phyloP scores from a whole-genome alignment of 805 yeast species.

The Pichia californica region DNA sequence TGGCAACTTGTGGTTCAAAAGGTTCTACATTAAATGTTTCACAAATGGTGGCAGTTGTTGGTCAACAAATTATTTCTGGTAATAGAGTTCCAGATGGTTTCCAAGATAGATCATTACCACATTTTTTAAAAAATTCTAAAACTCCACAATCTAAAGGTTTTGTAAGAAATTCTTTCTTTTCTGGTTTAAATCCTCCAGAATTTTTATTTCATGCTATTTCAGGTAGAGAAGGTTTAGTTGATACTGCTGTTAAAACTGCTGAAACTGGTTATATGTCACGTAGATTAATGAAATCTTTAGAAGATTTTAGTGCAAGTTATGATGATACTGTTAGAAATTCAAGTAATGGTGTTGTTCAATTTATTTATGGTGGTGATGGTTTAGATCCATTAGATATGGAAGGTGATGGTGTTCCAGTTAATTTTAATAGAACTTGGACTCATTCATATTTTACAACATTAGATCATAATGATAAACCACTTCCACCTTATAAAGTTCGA shows the following conservation, averaged over 20 bases:
- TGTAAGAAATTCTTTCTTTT: constrained; percentile 89
- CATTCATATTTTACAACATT: constrained; percentile 77
- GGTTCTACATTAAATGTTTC: constrained; percentile 98
- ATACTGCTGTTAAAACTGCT: constrained; percentile 98
- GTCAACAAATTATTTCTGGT: constrained; percentile 98
- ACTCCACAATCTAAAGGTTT: constrained; percentile 98
- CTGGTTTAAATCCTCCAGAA: constrained; percentile 95
- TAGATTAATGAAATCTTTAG: constrained; percentile 94
- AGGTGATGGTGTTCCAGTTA: constrained; percentile 96
- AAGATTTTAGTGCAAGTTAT: constrained; percentile 88
- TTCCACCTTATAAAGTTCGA: constrained; percentile 66
- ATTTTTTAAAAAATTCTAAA: constrained; percentile 90
- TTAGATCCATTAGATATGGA: constrained; percentile 98
- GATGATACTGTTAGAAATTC: constrained; percentile 95
- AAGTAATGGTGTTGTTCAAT: constrained; percentile 93
- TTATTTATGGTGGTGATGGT: constrained; percentile 98
- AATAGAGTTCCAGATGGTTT: constrained; percentile 99
- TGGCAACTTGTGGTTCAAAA: constrained; percentile 99
- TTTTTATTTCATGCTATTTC: constrained; percentile 91
- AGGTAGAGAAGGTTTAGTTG: constrained; percentile 99
- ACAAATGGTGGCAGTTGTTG: constrained; percentile 99
- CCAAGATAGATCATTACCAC: constrained; percentile 97
- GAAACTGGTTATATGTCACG: constrained; percentile 86
- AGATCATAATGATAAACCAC: constrained; percentile 42
- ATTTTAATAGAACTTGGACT: constrained; percentile 90